Evolutionary conservation across 2,329 filamentous ascomycete genomes (phyloP), one percentile per base, ranked within the genome.

Genomic region (Septoria petroselini): DNA sequence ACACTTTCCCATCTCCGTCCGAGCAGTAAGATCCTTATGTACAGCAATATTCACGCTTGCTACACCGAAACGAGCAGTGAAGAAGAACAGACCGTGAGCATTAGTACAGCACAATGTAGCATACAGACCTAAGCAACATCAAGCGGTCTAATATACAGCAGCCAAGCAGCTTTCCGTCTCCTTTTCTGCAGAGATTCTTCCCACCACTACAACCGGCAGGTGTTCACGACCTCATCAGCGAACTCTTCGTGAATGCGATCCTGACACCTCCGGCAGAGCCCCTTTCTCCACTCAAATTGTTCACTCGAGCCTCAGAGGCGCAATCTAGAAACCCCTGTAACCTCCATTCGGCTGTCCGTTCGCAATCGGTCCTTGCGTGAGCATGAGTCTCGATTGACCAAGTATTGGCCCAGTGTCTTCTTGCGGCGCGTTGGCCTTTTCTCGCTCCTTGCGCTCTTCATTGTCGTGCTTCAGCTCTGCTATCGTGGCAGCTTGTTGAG

Each of bases 371-470:
- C 91, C 93, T 65, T 94, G 90, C 30, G 93, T 98, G 62, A 98
- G 86, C 91, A 98, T 95, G 44, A 98, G 80, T 45, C 93, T 84
- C 58, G 84, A 86, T 56, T 83, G 86, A 46, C 91, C 91, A 19
- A 98, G 81, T 63, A 98, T 97, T 4, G 93, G 93, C 1, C 89
- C 91, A 70, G 87, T 91, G 65, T 95, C 90, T 65, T 97, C 91
- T 48, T 91, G 88, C 11, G 54, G 53, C 76, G 88, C 91, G 75
- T 91, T 82, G 59, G 93, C 87, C 58, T 77, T 78, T 73, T 84
- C 81, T 55, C 74, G 75, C 14, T 75, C 71, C 70, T 95, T 96
- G 65, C 91, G 86, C 67, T 91, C 88, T 71, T 98, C 94, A 67
- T 97, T 98, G 73, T 98, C 94, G 55, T 88, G 88, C 79, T 94